A percentile compares a stretch with the other conserved stretches of the same genome.
Conservation (phyloP, 2,329 filamentous ascomycete genomes). For the Waltergamsia citrina region DNA sequence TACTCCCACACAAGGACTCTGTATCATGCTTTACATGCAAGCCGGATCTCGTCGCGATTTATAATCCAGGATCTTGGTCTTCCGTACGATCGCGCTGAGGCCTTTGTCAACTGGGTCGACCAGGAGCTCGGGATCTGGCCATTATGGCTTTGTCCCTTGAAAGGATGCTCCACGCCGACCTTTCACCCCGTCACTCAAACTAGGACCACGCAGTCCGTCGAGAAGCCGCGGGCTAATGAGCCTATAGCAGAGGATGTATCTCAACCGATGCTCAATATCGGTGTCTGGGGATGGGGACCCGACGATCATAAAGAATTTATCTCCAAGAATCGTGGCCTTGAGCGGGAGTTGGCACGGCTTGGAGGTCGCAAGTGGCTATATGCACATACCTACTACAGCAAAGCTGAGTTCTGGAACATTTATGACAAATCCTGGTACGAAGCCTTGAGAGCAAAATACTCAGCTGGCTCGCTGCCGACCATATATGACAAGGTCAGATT, state of each 20-base stretch:
- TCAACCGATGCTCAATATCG: conserved; percentile 42
- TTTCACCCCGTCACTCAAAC: conserved; percentile 44
- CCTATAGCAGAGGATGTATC: too few relatives aligned
- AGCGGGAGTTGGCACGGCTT: conserved; percentile 51
- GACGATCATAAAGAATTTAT: conserved; percentile 42
- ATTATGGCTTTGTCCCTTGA: conserved; percentile 49
- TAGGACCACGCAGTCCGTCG: too few relatives aligned
- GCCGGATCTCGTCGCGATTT: conserved; percentile 53
- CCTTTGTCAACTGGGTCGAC: conserved; percentile 45
- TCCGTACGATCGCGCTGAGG: conserved; percentile 39
- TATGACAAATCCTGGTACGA: conserved; percentile 47
- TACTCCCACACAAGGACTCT: conserved; percentile 67
- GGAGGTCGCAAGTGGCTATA: conserved; percentile 77
- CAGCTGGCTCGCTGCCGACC: conserved; percentile 45
- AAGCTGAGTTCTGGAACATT: conserved; percentile 33
- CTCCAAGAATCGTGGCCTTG: conserved; percentile 54
- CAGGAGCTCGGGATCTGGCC: conserved; percentile 46
- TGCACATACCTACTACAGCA: conserved; percentile 66
- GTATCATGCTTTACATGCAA: conserved; percentile 61
- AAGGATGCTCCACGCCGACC: conserved; percentile 35
- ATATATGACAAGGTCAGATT: conserved; percentile 62
- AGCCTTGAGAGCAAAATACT: conserved; percentile 66
- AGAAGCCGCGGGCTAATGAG: too few relatives aligned
- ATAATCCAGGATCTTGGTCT: conserved; percentile 60
- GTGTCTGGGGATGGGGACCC: conserved; percentile 66